Conservation (phyloP, 306 rosid species). For the Myrica gale region DNA sequence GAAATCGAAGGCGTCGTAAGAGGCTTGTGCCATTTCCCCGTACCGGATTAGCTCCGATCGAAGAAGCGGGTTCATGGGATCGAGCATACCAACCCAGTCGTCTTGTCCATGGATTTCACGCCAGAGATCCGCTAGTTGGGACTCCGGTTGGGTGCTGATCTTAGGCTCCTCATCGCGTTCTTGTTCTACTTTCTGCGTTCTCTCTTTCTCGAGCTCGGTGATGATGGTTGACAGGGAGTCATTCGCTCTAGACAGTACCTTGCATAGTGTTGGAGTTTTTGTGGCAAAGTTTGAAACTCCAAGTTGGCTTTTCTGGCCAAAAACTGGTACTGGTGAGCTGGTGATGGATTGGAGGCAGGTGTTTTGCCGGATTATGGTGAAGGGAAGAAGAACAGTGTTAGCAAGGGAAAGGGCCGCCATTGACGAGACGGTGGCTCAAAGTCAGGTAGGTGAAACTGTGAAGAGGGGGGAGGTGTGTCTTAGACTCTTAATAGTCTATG, state of each 20-base stretch:
- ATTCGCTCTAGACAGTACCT: slow-evolving; percentile 21
- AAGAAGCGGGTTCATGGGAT: slow-evolving; percentile 64
- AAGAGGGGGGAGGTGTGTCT: background rate
- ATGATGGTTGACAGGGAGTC: slow-evolving; percentile 28
- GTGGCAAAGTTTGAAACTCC: background rate
- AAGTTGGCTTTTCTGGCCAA: background rate
- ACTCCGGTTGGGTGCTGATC: background rate
- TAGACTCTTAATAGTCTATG: background rate
- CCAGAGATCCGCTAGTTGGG: slow-evolving; percentile 43
- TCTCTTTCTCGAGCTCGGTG: slow-evolving; percentile 28
- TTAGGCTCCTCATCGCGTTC: slow-evolving; percentile 5
- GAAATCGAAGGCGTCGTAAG: slow-evolving; percentile 82
- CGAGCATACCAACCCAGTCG: slow-evolving; percentile 70
- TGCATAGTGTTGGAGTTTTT: slow-evolving; percentile 14
- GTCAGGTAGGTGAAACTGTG: background rate
- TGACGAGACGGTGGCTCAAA: background rate
- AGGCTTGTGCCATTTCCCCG: slow-evolving; percentile 87
- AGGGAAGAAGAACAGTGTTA: slow-evolving; percentile 21
- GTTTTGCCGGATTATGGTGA: slow-evolving; percentile 12
- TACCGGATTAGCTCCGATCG: slow-evolving; percentile 68
- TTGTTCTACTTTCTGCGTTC: background rate
- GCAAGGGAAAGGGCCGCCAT: slow-evolving; percentile 52
- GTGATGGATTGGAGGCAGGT: background rate
- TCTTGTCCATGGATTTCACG: slow-evolving; percentile 67
- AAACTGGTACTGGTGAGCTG: background rate